Base-by-base conservation (phyloP, 2,329 filamentous ascomycete species). In the Xylariaceae sp. region DNA sequence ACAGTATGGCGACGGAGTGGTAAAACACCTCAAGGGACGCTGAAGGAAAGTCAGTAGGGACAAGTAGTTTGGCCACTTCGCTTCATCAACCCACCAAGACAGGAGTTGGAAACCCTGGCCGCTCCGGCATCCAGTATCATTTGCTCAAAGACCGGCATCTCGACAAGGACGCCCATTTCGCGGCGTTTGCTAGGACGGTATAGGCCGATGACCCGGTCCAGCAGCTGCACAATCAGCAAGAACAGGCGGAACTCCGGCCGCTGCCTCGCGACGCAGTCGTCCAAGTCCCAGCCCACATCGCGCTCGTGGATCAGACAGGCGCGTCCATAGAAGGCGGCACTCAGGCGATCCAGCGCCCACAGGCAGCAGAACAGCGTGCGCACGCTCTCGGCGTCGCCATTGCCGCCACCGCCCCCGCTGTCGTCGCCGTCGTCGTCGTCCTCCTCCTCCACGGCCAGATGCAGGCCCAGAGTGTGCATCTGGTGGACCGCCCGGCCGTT, bases 21-120 rank as follows among this genome's bases (percentile, higher is more conserved):
- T 81, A 81, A 12, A 81, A 68, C 1, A 72, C 67, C 43, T 80
- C 76, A 5, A 80, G 64, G 0, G 76, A 78, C 6, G 67, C 74
- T 76, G 23, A 5, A 1, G 8, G 15, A 3, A 16, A n/a, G 35
- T 60, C 29, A 59, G 51, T 22, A n/a, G n/a, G n/a, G n/a, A n/a
- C n/a, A n/a, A n/a, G n/a, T 14, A 4, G 17, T 5, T 13, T 16
- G 17, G 21, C 14, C 17, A 19, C 7, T 18, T 17, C 11, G 15
- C 13, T 17, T 5, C 19, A 13, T 7, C 10, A 7, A 52, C 62
- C 41, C 40, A 75, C 70, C 68, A 8, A 77, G 61, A 7, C 72
- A 56, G 15, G 58, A 60, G 1, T 66, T 65, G 1, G 70, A 57
- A 5, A 71, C 61, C 31, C 64, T 64, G 18, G 68, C 58, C 0